These are phyloP conservation scores for Triangularia verruculosa DNA, from an alignment of 2,329 filamentous ascomycete genomes.

Conservation along the genomic window DNA sequence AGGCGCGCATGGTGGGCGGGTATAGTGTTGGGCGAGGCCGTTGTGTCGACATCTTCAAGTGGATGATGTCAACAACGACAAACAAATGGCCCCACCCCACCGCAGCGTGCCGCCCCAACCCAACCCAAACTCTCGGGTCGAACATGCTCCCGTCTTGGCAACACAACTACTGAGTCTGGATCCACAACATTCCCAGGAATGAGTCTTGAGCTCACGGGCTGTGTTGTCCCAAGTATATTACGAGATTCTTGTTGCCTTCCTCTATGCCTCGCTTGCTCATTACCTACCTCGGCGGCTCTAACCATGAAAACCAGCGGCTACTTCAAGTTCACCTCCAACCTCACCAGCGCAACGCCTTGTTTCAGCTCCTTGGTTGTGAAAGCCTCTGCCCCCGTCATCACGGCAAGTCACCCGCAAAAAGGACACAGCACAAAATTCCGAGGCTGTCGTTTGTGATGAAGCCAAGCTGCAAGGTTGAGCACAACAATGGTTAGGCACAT, in stretches of 20 bases:
- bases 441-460: no score
- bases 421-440: no score
- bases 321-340: conserved; percentile 29
- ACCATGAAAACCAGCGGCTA: conserved; percentile 24
- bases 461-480: no score
- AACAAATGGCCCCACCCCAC: no score
- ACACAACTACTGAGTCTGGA: neutral
- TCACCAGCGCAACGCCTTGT: conserved; percentile 32
- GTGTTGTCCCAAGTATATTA: conserved; percentile 30
- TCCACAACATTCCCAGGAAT: no score
- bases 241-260: neutral
- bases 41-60: neutral
- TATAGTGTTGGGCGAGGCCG: neutral
- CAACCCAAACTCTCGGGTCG: neutral
- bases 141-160: neutral
- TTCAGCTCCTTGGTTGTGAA: conserved; percentile 27
- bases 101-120: no score
- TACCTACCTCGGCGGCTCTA: neutral
- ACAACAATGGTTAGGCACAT: no score
- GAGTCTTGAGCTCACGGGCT: no score
- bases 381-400: conserved; percentile 26
- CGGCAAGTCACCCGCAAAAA: conserved; percentile 20
- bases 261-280: no score
- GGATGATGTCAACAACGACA: neutral
- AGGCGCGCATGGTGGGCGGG: conserved; percentile 8